phyloP scores from a whole-genome alignment of 345 rosid species.

The Kernera saxatilis region DNA sequence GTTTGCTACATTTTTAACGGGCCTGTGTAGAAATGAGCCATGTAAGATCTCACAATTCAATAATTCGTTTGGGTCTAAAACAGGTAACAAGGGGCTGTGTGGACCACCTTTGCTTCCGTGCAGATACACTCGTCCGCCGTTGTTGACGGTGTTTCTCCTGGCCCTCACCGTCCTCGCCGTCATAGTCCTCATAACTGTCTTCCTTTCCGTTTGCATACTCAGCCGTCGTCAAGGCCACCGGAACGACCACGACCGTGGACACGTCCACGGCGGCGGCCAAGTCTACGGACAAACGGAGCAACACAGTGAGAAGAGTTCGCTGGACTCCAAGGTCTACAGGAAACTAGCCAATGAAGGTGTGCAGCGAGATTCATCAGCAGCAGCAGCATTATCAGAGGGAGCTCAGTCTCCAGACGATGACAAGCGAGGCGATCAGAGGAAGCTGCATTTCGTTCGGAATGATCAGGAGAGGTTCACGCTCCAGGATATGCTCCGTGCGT shows the following conservation, averaged over 20 bases:
- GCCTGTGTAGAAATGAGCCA: not conserved
- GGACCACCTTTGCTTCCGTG: slow-evolving; percentile 69
- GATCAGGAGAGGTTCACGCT: slow-evolving; percentile 57
- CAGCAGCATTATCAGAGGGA: not conserved
- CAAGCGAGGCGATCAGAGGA: slow-evolving; percentile 31
- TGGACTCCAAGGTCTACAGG: slow-evolving; percentile 27
- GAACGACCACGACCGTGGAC: not conserved
- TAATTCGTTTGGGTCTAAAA: not conserved
- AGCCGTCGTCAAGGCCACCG: slow-evolving; percentile 8
- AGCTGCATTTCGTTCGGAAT: slow-evolving; percentile 48
- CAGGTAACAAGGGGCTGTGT: slow-evolving; percentile 65
- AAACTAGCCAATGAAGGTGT: slow-evolving; percentile 17
- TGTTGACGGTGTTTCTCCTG: slow-evolving; percentile 30
- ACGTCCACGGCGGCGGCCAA: not conserved
- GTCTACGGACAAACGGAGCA: slow-evolving; percentile 5
- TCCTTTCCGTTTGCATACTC: slow-evolving; percentile 23
- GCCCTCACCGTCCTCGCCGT: slow-evolving; percentile 32
- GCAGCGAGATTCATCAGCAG: slow-evolving; percentile 11
- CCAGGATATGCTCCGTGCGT: slow-evolving; percentile 73
- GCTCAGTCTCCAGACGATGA: slow-evolving; percentile 3
- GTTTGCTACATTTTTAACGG: not conserved
- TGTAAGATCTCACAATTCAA: not conserved
- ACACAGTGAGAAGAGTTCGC: slow-evolving; percentile 17
- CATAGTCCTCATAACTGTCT: slow-evolving; percentile 10
- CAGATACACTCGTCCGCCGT: slow-evolving; percentile 26